Base-by-base conservation (phyloP, 2,329 filamentous ascomycete genomes). In the Hypoxylon sp. region DNA sequence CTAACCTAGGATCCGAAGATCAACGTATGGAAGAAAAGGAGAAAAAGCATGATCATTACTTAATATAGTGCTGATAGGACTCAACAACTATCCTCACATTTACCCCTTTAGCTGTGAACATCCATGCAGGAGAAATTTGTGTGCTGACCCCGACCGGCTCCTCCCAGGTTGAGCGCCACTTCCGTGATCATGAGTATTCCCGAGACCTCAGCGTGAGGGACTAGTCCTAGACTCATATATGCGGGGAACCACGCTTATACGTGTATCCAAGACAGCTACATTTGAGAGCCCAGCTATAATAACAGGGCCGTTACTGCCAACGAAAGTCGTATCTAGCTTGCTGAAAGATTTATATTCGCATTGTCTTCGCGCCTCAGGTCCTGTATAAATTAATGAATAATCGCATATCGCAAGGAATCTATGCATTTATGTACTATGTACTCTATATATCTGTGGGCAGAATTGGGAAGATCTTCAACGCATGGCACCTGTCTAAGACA, bases 401-500 rank as follows among this genome's bases (percentile, higher is more conserved):
- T 20, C 20, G 17, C 40, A 10, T 44, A 10, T 44, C 25, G 25
- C 25, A 4, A 1, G 14, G 17, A 44, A 8, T 20, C 5, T 44
- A 10, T 37, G 35, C 35, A 17, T 7, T 44, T 22, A 20, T 20
- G 20, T 20, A 44, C 40, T 44, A 44, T 22, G 8, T 44, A 20
- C 10, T 17, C 40, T 44, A 44, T 17, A 44, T 44, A 11, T 10
- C 17, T 17, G 3, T n/a, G 17, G 6, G 7, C 20, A 7, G 14
- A 22, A 44, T 44, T 44, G 5, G 7, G 7, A 20, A 56, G 40
- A 46, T 57, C 37, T 57, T 57, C 54, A 57, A 27, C 61, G 44
- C 61, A 63, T 63, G 61, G 61, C 61, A 57, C 53, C 25, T 64
- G 61, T 64, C 61, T 64, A 54, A 64, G 61, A 59, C 61, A 64